A percentile compares a stretch with the other conserved stretches of the same genome.
These are phyloP conservation scores for Meyerozyma athensensis DNA, from an alignment of 1,139 yeast species.

Conservation along the genomic window DNA sequence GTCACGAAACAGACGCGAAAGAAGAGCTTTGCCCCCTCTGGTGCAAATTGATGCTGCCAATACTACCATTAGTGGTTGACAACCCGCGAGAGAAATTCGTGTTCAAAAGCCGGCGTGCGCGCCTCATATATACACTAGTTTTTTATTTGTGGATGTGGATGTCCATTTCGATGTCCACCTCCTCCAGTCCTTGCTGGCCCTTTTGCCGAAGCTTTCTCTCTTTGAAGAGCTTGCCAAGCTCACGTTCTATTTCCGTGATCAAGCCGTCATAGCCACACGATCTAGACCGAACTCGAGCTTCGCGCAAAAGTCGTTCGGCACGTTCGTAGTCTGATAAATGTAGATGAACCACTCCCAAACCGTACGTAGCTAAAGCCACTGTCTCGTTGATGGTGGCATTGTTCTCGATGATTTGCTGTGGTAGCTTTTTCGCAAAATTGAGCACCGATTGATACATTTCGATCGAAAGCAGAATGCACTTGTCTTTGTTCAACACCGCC, in stretches of 20 bases:
- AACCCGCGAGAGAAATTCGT: slow-evolving; percentile 8
- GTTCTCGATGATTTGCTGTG: slow-evolving; percentile 22
- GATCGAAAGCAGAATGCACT: slow-evolving; percentile 40
- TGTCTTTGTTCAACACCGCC: slow-evolving; percentile 25
- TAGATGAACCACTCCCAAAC: slow-evolving; percentile 72
- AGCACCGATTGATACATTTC: slow-evolving; percentile 52
- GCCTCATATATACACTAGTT: background rate
- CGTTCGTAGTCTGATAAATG: slow-evolving; percentile 51
- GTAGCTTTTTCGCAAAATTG: slow-evolving; percentile 48
- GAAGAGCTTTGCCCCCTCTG: slow-evolving; percentile 88
- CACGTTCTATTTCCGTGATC: slow-evolving; percentile 61
- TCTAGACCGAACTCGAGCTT: slow-evolving; percentile 67
- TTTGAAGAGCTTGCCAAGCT: slow-evolving; percentile 46
- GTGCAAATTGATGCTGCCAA: slow-evolving; percentile 95
- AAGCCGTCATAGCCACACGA: slow-evolving; percentile 64
- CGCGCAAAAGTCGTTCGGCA: slow-evolving; percentile 62
- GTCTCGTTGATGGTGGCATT: slow-evolving; percentile 42
- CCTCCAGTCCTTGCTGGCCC: background rate
- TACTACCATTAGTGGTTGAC: slow-evolving; percentile 28
- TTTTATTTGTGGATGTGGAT: background rate
- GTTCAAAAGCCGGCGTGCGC: slow-evolving; percentile 8
- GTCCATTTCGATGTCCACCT: slow-evolving; percentile 3
- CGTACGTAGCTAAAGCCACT: slow-evolving; percentile 77
- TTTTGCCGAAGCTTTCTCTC: slow-evolving; percentile 18
- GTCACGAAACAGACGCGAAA: slow-evolving; percentile 91